These are phyloP conservation scores for Talaromyces sp. DNA, from an alignment of 2,329 filamentous ascomycete genomes.

Conservation along the genomic window DNA sequence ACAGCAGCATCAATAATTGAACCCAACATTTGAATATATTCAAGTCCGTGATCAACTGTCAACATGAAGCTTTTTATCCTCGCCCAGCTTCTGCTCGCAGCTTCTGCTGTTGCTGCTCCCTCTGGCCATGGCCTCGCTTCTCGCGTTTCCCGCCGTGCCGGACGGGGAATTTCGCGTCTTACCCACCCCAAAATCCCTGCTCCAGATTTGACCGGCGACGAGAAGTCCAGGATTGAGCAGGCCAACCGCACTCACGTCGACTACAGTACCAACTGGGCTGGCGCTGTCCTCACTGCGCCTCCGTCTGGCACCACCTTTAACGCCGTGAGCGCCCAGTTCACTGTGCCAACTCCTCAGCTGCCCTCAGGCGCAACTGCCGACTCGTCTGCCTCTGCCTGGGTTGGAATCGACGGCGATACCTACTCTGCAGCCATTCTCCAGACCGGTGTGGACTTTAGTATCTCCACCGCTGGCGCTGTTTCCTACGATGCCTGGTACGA, in stretches of 20 bases:
- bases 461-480: constrained; percentile 34
- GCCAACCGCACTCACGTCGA: constrained; percentile 38
- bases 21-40: not conserved
- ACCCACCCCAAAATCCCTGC: constrained; percentile 19
- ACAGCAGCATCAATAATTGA: not conserved
- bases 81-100: constrained; percentile 15
- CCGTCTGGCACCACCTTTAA: constrained; percentile 44
- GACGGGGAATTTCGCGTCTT: constrained; percentile 15
- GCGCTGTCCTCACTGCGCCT: constrained; percentile 47
- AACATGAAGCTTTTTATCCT: not conserved
- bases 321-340: constrained; percentile 40
- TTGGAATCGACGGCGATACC: constrained; percentile 58
- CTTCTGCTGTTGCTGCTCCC: constrained; percentile 16
- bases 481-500: constrained; percentile 57
- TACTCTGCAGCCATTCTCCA: constrained; percentile 52
- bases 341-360: constrained; percentile 46
- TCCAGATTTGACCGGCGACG: not conserved
- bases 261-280: constrained; percentile 57
- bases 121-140: constrained; percentile 20
- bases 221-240: constrained; percentile 3
- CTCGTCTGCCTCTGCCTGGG: constrained; percentile 52
- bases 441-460: constrained; percentile 53
- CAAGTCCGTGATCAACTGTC: not conserved
- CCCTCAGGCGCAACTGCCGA: constrained; percentile 32
- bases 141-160: constrained; percentile 23